These are phyloP conservation scores for Pichia nanzhaoensis DNA, from an alignment of 805 yeast species.

Conservation along the genomic window DNA sequence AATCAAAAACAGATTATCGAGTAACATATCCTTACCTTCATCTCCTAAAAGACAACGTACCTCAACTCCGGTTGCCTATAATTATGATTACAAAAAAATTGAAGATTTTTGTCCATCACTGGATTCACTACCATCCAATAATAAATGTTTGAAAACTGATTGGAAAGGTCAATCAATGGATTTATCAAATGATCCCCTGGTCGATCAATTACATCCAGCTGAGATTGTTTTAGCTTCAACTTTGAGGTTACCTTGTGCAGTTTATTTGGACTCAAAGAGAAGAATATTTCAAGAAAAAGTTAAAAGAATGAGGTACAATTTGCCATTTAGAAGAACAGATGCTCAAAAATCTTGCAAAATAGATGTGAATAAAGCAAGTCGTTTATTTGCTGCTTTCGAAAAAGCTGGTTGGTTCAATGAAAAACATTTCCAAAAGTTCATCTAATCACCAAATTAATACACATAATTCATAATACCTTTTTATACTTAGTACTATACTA, in stretches of 20 bases:
- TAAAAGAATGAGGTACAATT: slow-evolving; percentile 55
- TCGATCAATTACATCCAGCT: slow-evolving; percentile 77
- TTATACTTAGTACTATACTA: not conserved
- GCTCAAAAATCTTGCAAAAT: slow-evolving; percentile 97
- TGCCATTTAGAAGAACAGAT: slow-evolving; percentile 91
- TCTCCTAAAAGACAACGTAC: slow-evolving; percentile 17
- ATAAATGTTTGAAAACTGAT: slow-evolving; percentile 75
- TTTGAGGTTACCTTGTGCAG: slow-evolving; percentile 80
- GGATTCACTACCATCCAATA: slow-evolving; percentile 53
- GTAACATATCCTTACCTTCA: slow-evolving; percentile 3
- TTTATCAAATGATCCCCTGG: slow-evolving; percentile 68
- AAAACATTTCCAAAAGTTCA: slow-evolving; percentile 47
- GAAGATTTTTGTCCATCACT: slow-evolving; percentile 81
- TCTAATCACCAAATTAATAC: slow-evolving; percentile 16
- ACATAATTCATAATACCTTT: not conserved
- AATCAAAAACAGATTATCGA: slow-evolving; percentile 1
- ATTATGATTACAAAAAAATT: slow-evolving; percentile 58
- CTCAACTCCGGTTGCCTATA: slow-evolving; percentile 41
- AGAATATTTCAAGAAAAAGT: slow-evolving; percentile 88
- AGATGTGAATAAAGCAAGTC: slow-evolving; percentile 92
- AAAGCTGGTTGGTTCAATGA: slow-evolving; percentile 90
- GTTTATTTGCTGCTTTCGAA: slow-evolving; percentile 85
- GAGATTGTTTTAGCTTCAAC: slow-evolving; percentile 81
- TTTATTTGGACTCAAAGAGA: slow-evolving; percentile 74
- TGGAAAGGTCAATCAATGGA: slow-evolving; percentile 99